phyloP scores from a whole-genome alignment of 164 flowering plant genomes.

The Piper betle region DNA sequence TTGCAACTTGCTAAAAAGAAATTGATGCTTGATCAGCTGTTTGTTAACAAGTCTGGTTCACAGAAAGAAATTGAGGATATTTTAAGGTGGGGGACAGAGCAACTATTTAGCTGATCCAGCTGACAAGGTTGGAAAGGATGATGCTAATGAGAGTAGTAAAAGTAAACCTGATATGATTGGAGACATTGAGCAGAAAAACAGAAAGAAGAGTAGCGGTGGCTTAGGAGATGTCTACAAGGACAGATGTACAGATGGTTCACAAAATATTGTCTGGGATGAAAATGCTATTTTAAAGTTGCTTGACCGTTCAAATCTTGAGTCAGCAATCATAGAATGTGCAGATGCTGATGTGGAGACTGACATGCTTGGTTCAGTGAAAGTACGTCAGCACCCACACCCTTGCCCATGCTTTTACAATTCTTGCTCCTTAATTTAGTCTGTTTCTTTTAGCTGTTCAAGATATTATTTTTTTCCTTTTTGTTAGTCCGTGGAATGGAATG shows the following conservation, averaged over 20 bases:
- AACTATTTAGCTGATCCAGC: constrained; percentile 71
- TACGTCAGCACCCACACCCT: constrained; percentile 7
- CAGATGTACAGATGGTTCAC: constrained; percentile 35
- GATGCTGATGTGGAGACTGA: constrained; percentile 83
- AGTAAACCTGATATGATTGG: constrained; percentile 34
- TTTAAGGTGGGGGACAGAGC: constrained; percentile 96
- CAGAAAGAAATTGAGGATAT: constrained; percentile 97
- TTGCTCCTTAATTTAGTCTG: neutral
- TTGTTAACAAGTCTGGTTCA: constrained; percentile 91
- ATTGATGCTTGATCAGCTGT: constrained; percentile 98
- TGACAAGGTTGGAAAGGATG: constrained; percentile 31
- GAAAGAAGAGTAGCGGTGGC: constrained; percentile 76
- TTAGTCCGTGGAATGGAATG: constrained; percentile 95
- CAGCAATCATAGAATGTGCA: constrained; percentile 38
- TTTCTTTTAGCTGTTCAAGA: neutral
- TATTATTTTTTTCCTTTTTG: neutral
- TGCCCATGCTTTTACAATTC: neutral
- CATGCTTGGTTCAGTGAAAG: constrained; percentile 99
- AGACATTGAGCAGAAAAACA: constrained; percentile 52
- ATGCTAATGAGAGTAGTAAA: constrained; percentile 24
- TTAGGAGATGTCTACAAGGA: constrained; percentile 89
- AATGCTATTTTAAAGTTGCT: constrained; percentile 70
- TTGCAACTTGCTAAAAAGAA: constrained; percentile 98
- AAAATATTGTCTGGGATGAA: constrained; percentile 88
- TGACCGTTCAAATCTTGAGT: constrained; percentile 71